Base-by-base conservation (phyloP, 495 filamentous ascomycete genomes). In the Staphylotrichum longicolle region DNA sequence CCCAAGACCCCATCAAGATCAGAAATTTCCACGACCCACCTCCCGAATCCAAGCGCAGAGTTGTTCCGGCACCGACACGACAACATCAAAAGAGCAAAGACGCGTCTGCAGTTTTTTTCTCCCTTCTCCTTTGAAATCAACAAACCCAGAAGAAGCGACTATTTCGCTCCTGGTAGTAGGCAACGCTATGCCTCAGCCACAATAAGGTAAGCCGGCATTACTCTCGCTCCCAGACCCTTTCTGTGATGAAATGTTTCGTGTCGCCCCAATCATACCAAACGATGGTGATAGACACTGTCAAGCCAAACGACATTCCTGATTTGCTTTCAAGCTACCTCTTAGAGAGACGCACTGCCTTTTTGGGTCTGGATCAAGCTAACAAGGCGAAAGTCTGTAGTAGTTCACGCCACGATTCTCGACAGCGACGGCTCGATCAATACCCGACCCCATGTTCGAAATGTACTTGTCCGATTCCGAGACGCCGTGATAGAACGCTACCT, bases 291-390 rank as follows among this genome's bases (percentile, higher is more conserved):
- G 87, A 91, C 89, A 88, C 85, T 40, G 88, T 91, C 90, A 80
- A 83, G 87, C 91, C 91, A 93, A 95, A 95, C 86, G 91, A 90
- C 87, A 75, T 78, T 70, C 80, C 88, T 92, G 89, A 92, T 77
- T 68, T 34, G 5, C 51, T 54, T 30, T 34, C 56, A 62, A 55
- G 33, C 12, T 15, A 40, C 44, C 35, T 14, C 12, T 47, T 40
- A 45, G 60, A 55, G 49, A 57, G n/a, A 60, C 59, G 42, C 52
- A 32, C 6, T 50, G 33, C 32, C 15, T 57, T 42, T 59, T 50
- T 20, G 6, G 32, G 20, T 4, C 32, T 47, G 42, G 47, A 52
- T 12, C 30, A 47, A 42, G 63, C 67, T 70, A 53, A 72, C 61
- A 20, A 20, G n/a, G 46, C 45, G n/a, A 35, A 51, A 72, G 68